phyloP scores from a whole-genome alignment of 805 yeast genomes.

The Wickerhamiella brachini region DNA sequence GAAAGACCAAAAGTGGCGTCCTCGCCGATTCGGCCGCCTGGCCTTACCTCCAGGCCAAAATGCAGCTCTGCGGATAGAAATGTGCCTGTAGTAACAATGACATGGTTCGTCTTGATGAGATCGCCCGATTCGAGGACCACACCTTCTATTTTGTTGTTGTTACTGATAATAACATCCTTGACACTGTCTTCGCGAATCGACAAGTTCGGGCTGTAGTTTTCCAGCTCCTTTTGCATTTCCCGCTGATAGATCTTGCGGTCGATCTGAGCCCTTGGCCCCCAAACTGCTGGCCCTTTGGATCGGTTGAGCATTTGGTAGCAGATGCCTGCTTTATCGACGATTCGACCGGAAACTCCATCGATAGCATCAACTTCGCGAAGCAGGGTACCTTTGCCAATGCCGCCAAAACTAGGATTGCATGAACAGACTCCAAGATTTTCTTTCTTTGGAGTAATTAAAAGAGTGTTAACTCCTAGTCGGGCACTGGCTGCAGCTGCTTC shows the following conservation, averaged over 20 bases:
- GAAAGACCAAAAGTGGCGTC: constrained; percentile 82
- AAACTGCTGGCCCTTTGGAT: constrained; percentile 89
- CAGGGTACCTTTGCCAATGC: constrained; percentile 93
- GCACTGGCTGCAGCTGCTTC: constrained; percentile 95
- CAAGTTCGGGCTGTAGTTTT: constrained; percentile 39
- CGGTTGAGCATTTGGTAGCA: constrained; percentile 78
- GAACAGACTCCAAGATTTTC: constrained; percentile 83
- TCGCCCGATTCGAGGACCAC: constrained; percentile 58
- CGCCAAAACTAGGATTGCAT: constrained; percentile 97
- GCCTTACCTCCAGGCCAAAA: constrained; percentile 63
- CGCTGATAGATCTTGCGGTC: constrained; percentile 65
- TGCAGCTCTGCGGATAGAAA: constrained; percentile 91
- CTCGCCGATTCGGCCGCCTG: constrained; percentile 93
- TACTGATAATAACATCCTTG: constrained; percentile 55
- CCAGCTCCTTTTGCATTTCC: constrained; percentile 64
- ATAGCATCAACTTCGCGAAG: constrained; percentile 89
- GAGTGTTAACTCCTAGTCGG: constrained; percentile 57
- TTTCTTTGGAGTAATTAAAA: constrained; percentile 63
- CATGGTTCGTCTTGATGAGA: constrained; percentile 45
- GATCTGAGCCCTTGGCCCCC: constrained; percentile 97
- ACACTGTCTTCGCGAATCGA: constrained; percentile 60
- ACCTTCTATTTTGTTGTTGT: constrained; percentile 39
- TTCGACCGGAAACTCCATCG: constrained; percentile 77
- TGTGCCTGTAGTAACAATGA: constrained; percentile 91
- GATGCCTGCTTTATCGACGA: constrained; percentile 89